phyloP scores from a whole-genome alignment of 1,284 basidiomycete species.

The Ganoderma lingzhi region DNA sequence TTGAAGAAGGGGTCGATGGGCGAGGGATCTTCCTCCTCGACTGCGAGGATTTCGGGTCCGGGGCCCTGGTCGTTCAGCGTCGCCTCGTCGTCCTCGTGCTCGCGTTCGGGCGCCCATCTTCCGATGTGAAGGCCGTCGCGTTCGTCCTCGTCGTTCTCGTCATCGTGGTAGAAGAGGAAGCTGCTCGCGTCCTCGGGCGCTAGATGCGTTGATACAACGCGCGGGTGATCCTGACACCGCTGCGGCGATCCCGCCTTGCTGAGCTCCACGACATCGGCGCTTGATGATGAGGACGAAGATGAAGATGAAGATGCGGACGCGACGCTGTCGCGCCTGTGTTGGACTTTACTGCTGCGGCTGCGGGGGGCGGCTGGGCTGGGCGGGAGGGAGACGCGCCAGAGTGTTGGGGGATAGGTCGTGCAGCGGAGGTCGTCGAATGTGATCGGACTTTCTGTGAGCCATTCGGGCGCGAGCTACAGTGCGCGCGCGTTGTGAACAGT shows the following conservation, averaged over 20 bases:
- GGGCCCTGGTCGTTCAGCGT: conserved; percentile 18
- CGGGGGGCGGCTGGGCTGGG: conserved; percentile 1
- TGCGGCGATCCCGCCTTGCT: conserved; percentile 2
- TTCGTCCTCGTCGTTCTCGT: neutral
- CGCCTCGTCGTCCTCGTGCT: conserved; percentile 17
- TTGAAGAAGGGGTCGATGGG: conserved; percentile 20
- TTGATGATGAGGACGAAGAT: neutral
- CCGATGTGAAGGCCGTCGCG: neutral
- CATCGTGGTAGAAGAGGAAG: conserved; percentile 15
- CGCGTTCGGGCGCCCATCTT: conserved; percentile 9
- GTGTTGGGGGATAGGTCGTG: conserved; percentile 28
- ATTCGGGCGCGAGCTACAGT: conserved; percentile 27
- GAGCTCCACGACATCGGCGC: neutral
- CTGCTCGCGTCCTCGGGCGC: conserved; percentile 15
- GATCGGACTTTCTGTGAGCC: conserved; percentile 32
- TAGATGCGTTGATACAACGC: neutral
- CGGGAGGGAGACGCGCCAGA: conserved; percentile 32
- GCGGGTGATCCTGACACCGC: neutral
- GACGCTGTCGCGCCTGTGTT: conserved; percentile 18
- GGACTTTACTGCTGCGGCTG: neutral
- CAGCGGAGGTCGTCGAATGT: conserved; percentile 31
- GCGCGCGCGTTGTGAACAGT: neutral
- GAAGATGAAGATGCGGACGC: conserved; percentile 1
- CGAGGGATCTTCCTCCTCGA: conserved; percentile 7
- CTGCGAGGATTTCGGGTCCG: neutral